phyloP scores from a whole-genome alignment of 257 asterid species.

The Solanum etuberosum region DNA sequence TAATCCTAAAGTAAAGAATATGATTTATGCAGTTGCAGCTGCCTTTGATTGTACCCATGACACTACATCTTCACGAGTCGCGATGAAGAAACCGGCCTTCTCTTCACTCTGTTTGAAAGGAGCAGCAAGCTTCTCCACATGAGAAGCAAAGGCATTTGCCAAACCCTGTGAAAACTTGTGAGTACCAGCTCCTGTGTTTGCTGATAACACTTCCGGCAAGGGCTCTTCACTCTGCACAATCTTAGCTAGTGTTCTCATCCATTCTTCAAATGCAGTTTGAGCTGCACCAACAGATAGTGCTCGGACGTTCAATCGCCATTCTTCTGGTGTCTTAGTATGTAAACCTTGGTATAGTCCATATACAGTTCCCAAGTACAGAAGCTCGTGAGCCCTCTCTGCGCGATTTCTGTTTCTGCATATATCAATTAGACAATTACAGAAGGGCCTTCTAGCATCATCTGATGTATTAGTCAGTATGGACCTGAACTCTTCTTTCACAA shows the following conservation, averaged over 20 bases:
- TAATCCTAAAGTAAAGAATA: background rate
- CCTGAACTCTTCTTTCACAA: conserved; percentile 51
- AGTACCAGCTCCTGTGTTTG: conserved; percentile 77
- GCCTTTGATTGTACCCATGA: conserved; percentile 57
- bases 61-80: conserved; percentile 58
- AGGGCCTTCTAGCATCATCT: conserved; percentile 71
- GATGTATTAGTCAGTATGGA: conserved; percentile 39
- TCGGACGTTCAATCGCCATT: conserved; percentile 75
- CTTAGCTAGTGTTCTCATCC: conserved; percentile 64
- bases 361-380: conserved; percentile 52
- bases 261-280: conserved; percentile 79
- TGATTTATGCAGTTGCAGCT: conserved; percentile 15
- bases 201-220: conserved; percentile 63
- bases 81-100: conserved; percentile 67
- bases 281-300: conserved; percentile 91
- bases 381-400: conserved; percentile 65
- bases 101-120: conserved; percentile 70
- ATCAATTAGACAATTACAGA: conserved; percentile 84
- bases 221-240: conserved; percentile 44
- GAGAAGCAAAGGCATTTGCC: conserved; percentile 59
- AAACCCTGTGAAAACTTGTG: conserved; percentile 77
- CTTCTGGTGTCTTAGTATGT: conserved; percentile 73
- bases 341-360: conserved; percentile 79
- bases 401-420: conserved; percentile 48
- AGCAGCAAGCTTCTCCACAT: conserved; percentile 53